These are phyloP conservation scores for Orbilia oligospora DNA, from an alignment of 2,329 filamentous ascomycete species.

Conservation along the genomic window DNA sequence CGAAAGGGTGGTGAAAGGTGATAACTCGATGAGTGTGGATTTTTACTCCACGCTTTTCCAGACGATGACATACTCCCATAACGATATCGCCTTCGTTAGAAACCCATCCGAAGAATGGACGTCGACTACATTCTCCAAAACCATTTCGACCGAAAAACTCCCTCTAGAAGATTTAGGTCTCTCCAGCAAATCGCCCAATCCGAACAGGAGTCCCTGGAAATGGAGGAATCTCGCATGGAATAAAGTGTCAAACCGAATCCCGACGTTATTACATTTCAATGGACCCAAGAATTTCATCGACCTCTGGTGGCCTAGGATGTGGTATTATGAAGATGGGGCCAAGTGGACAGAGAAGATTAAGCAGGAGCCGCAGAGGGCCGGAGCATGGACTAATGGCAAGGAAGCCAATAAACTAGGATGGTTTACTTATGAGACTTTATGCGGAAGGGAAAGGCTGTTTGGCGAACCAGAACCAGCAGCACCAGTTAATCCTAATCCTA, in stretches of 20 bases:
- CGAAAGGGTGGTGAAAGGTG: slow-evolving; percentile 68
- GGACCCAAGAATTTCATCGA: slow-evolving; percentile 58
- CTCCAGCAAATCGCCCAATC: slow-evolving; percentile 52
- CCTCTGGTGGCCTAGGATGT: slow-evolving; percentile 60
- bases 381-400: slow-evolving; percentile 42
- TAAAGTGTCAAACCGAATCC: slow-evolving; percentile 55
- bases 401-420: slow-evolving; percentile 29
- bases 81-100: slow-evolving; percentile 51
- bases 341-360: slow-evolving; percentile 53
- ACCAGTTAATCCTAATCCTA: not conserved
- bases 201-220: slow-evolving; percentile 58
- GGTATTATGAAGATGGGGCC: slow-evolving; percentile 54
- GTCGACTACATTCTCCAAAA: slow-evolving; percentile 43
- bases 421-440: slow-evolving; percentile 52
- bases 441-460: slow-evolving; percentile 47
- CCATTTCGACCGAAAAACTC: slow-evolving; percentile 28
- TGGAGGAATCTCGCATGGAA: slow-evolving; percentile 58
- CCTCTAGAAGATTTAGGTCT: slow-evolving; percentile 45
- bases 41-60: slow-evolving; percentile 61
- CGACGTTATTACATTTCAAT: slow-evolving; percentile 59
- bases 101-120: slow-evolving; percentile 51
- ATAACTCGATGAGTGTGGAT: slow-evolving; percentile 63
- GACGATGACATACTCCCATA: slow-evolving; percentile 61
- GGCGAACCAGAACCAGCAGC: slow-evolving; percentile 33
- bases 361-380: slow-evolving; percentile 25